Evolutionary conservation across 2,329 filamentous ascomycete genomes (phyloP).

Genomic region (Penicillium sp.): DNA sequence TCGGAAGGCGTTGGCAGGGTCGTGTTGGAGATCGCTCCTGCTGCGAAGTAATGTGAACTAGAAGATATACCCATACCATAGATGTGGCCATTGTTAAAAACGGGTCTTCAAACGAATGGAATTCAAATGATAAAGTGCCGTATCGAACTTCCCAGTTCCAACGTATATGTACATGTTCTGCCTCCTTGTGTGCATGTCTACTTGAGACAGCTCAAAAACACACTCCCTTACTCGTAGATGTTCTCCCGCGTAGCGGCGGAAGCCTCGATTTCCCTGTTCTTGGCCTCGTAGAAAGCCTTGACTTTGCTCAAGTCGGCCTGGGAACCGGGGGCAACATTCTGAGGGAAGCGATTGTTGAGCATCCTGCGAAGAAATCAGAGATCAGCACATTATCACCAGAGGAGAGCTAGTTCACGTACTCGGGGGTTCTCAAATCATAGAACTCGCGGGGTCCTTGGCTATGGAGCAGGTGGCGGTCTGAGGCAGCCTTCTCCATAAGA

Average conservation of each 20-base stretch:
- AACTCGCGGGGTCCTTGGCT: constrained; percentile 40
- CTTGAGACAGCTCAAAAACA: constrained; percentile 13
- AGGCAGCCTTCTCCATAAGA: constrained; percentile 59
- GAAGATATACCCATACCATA: background rate
- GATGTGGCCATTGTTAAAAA: background rate
- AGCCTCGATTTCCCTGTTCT: constrained; percentile 54
- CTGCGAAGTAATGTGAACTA: constrained; percentile 3
- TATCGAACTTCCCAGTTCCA: constrained; percentile 24
- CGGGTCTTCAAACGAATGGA: constrained; percentile 20
- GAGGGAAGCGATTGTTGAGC: constrained; percentile 60
- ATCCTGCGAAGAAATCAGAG: constrained; percentile 41
- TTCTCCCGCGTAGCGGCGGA: constrained; percentile 49
- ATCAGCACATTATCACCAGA: background rate
- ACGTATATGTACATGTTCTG: constrained; percentile 37
- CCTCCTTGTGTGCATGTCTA: constrained; percentile 23
- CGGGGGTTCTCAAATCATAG: constrained; percentile 57
- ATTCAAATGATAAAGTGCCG: constrained; percentile 26
- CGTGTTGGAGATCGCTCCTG: constrained; percentile 36
- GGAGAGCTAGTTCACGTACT: constrained; percentile 50
- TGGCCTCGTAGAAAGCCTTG: constrained; percentile 59
- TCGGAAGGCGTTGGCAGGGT: constrained; percentile 44
- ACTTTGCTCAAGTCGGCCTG: constrained; percentile 56
- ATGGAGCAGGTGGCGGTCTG: constrained; percentile 59
- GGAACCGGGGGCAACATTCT: constrained; percentile 60
- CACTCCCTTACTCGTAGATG: constrained; percentile 40